Base-by-base conservation (phyloP, 805 yeast species). In the Candida arabinofermentans region DNA sequence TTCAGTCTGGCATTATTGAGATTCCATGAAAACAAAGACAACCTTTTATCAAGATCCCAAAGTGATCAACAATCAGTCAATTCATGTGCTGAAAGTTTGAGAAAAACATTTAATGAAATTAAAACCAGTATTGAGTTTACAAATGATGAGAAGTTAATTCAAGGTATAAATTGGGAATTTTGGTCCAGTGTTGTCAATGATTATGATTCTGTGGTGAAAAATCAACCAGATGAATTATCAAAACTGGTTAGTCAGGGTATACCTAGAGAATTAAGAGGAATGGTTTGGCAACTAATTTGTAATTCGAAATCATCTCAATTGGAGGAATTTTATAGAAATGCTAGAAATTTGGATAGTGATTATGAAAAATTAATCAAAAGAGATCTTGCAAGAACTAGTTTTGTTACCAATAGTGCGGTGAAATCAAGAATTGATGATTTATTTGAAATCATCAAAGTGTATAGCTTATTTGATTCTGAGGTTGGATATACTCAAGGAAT, bases 401-500 rank as follows among this genome's bases (percentile, higher is more conserved):
- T 87, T 63, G 83, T 86, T 46, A 77, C 86, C 13, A 64, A 67
- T 43, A 69, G 71, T 9, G 73, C 73, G 19, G 71, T 72, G 43
- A 71, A 71, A 22, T 77, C 79, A 38, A 81, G 81, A 53, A 66
- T 72, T 10, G 81, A 76, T 26, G 80, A 86, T 37, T 66, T 93
- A 27, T 85, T 71, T 56, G 79, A 81, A 42, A 81, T 93, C 23
- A 75, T 93, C 47, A 86, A 85, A 56, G 90, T 89, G 0, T 93
- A 91, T 65, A 79, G 93, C 18, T 65, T 87, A 36, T 83, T 77
- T 59, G 98, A 93, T 61, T 80, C 85, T 1, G 97, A 90, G 39
- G 96, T 93, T 38, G 99, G 99, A 0, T 93, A 93, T 57, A 93
- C 97, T 2, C 99, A 93, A 64, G 98, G 99, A 7, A 89, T 93